Base-by-base conservation (phyloP, 2,329 filamentous ascomycete genomes). In the Microsporum audouinii region DNA sequence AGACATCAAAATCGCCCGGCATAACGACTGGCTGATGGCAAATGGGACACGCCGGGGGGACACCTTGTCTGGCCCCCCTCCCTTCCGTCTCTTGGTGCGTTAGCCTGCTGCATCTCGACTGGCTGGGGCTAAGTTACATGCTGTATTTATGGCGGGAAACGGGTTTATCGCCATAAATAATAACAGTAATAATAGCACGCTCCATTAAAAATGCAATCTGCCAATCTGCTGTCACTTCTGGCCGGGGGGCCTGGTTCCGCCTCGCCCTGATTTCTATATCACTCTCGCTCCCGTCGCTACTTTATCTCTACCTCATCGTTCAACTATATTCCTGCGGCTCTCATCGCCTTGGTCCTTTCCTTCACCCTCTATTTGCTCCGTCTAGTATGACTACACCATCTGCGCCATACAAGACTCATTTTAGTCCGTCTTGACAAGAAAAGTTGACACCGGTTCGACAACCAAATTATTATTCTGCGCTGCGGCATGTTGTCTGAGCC, bases 211-310 rank as follows among this genome's bases (percentile, higher is more conserved):
- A 55, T 36, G 31, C 4, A 55, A 55, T 38, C 51, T 55, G 51
- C 51, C 51, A 55, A 55, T 55, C 51, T 36, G 51, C 51, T 34
- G 51, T 34, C 51, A 55, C 51, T 36, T 6, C 23, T 23, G 51
- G 8, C 33, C 33, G 51, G 51, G 51, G 51, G 33, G 51, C 27
- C 31, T 31, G 14, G 51, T 29, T 31, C 31, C 51, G 51, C 36
- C 51, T 34, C 51, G 51, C 51, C 51, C 33, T 55, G 51, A 36
- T 38, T 34, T 55, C 51, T 55, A 55, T 55, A 55, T 55, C 51
- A 23, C 51, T n/a, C 51, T 51, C 45, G 23, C 39, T 43, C 27
- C 27, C 45, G 27, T 51, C 27, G 23, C 27, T 51, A 51, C 45
- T 51, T 51, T 51, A 51, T 51, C 27, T 51, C 27, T 51, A 51